Evolutionary conservation across 208 protist species (phyloP), one percentile per base, ranked within the genome.

Genomic region (Tritrichomonas foetus): DNA sequence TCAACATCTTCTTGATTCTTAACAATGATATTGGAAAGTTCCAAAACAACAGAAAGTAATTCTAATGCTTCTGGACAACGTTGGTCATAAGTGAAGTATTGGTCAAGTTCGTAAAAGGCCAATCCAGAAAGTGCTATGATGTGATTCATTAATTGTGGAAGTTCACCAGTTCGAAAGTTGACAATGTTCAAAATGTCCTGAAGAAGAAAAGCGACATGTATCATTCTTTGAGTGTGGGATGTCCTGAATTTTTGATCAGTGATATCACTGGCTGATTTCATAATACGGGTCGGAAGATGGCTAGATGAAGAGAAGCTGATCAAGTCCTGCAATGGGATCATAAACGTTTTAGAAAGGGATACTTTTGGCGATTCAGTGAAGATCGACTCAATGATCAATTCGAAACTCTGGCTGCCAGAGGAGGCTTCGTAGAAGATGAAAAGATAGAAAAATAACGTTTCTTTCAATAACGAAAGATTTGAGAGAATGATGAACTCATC

Each of bases 401-500:
- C 47, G 16, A 89, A 89, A 47, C 78, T 57, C 30, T 89, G 41
- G 16, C 57, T 89, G 0, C 14, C 20, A 22, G 13, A 39, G 44
- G 78, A 57, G 8, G 13, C 33, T 27, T 89, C 78, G 11, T 22
- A 33, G 30, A 89, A 89, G 53, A 47, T 39, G 33, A 89, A 57
- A 13, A 89, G 30, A n/a, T 57, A 89, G 78, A 89, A 89, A 47
- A 89, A 89, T 16, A 89, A 57, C n/a, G 47, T 57, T n/a, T 89
- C 78, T 36, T 89, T 89, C 41, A 89, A 57, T 11, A 89, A 57
- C 0, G 47, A 39, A 39, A 89, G 33, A 57, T 89, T 25, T 27
- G 33, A 33, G 13, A 89, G 30, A 39, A 89, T 89, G 39, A 89
- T 57, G 30, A 61, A 89, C 57, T 89, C 78, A 57, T 89, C 78